Percentiles rank a stretch among this genome's conserved stretches.
phyloP scores from a whole-genome alignment of 73 alveolate species.

The Durusdinium trenchii region DNA sequence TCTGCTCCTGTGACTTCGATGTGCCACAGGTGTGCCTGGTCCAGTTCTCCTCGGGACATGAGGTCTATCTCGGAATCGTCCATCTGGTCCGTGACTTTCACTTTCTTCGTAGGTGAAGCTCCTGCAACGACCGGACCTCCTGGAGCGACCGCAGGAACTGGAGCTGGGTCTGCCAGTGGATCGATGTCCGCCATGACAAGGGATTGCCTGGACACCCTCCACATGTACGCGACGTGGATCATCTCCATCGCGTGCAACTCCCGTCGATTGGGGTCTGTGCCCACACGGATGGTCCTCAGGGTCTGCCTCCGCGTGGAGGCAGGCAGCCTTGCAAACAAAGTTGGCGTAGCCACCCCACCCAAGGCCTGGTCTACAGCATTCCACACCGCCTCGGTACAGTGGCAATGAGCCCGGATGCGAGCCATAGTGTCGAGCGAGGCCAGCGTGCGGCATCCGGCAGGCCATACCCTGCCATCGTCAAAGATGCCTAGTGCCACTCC shows the following conservation, averaged over 20 bases:
- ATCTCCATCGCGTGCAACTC: not conserved
- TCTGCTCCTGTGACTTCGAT: not conserved
- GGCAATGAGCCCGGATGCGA: not conserved
- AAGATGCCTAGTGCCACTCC: not conserved
- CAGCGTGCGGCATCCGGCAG: not conserved
- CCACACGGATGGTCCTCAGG: not conserved
- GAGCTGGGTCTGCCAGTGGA: not conserved
- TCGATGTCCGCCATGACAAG: not conserved
- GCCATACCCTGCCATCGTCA: not conserved
- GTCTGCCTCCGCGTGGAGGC: no score
- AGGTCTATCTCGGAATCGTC: not conserved
- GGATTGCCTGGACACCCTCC: constrained; percentile 39
- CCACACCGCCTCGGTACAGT: not conserved
- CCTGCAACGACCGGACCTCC: not conserved
- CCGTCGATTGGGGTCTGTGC: not conserved
- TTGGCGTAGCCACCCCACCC: not conserved
- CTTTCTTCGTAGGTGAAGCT: no score
- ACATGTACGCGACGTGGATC: not conserved
- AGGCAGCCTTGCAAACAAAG: not conserved
- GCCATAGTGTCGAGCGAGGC: not conserved
- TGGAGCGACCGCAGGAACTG: not conserved
- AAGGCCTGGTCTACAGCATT: not conserved
- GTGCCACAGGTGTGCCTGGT: not conserved
- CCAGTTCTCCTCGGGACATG: not conserved
- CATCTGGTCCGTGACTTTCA: constrained; percentile 32